phyloP scores from a whole-genome alignment of 768 basidiomycete species.

The Tricholoma bakamatsutake region DNA sequence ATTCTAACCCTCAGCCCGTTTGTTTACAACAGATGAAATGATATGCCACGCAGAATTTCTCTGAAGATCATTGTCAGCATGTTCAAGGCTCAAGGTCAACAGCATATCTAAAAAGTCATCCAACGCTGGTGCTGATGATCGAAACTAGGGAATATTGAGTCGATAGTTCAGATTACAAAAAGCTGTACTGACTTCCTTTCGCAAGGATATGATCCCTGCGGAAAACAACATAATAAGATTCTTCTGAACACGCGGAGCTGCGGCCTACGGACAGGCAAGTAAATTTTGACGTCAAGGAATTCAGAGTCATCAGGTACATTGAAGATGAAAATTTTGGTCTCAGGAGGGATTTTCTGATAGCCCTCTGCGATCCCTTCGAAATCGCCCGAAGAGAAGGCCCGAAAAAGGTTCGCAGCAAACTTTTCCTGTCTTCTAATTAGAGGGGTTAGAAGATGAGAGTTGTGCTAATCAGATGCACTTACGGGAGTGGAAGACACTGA shows the following conservation, averaged over 20 bases:
- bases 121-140: conserved; percentile 42
- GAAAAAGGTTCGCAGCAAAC: conserved; percentile 45
- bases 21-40: conserved; percentile 72
- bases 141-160: conserved; percentile 34
- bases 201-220: conserved; percentile 56
- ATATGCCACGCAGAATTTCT: conserved; percentile 49
- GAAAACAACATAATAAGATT: conserved; percentile 65
- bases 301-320: conserved; percentile 30
- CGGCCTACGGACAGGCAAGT: conserved; percentile 26
- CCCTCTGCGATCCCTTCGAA: conserved; percentile 49
- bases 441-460: not conserved
- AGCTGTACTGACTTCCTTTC: conserved; percentile 49
- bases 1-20: conserved; percentile 58
- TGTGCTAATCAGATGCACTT: conserved; percentile 26
- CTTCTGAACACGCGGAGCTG: conserved; percentile 43
- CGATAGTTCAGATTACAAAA: not conserved
- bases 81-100: conserved; percentile 53
- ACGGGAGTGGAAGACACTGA: conserved; percentile 62
- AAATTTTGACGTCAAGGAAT: conserved; percentile 8
- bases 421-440: conserved; percentile 55
- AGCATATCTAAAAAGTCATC: conserved; percentile 47
- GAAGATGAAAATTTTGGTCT: conserved; percentile 42
- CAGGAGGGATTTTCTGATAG: conserved; percentile 40
- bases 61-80: conserved; percentile 44
- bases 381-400: conserved; percentile 51